These are phyloP conservation scores for Nyssa sinensis DNA, from an alignment of 148 eudicot species.

Conservation along the genomic window DNA sequence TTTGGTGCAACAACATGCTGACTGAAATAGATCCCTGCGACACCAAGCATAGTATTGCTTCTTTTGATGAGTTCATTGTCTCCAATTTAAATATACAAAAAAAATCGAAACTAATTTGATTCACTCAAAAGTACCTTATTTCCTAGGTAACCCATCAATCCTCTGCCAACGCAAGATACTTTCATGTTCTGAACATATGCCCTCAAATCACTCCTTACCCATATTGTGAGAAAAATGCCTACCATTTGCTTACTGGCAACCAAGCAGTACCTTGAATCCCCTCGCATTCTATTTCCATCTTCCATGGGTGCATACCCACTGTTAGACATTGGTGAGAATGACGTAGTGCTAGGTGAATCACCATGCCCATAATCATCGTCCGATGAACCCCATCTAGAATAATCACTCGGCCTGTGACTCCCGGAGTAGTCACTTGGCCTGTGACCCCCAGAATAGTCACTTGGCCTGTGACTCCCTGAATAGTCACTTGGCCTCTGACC, in stretches of 20 bases:
- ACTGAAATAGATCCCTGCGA: conserved; percentile 93
- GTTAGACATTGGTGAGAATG: conserved; percentile 60
- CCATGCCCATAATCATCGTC: conserved; percentile 76
- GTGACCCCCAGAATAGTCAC: conserved; percentile 45
- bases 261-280: conserved; percentile 65
- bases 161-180: conserved; percentile 94
- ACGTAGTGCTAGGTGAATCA: conserved; percentile 79
- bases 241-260: conserved; percentile 97
- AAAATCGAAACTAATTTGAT: background rate
- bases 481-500: conserved; percentile 42
- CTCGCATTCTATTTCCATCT: conserved; percentile 40
- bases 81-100: background rate
- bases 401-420: conserved; percentile 47
- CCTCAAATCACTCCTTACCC: conserved; percentile 82
- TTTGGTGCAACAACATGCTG: conserved; percentile 88
- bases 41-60: background rate
- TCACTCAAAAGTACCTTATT: conserved; percentile 61
- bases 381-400: conserved; percentile 83
- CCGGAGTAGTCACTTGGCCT: conserved; percentile 52
- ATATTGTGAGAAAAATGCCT: conserved; percentile 79
- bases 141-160: conserved; percentile 98
- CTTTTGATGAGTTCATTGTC: background rate
- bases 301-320: conserved; percentile 48
- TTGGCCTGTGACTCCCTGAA: conserved; percentile 36
- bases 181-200: conserved; percentile 82